A percentile compares a stretch with the other conserved stretches of the same genome.
Conservation (phyloP, 2,329 filamentous ascomycete species). For the Graphiopsis chlorocephala region DNA sequence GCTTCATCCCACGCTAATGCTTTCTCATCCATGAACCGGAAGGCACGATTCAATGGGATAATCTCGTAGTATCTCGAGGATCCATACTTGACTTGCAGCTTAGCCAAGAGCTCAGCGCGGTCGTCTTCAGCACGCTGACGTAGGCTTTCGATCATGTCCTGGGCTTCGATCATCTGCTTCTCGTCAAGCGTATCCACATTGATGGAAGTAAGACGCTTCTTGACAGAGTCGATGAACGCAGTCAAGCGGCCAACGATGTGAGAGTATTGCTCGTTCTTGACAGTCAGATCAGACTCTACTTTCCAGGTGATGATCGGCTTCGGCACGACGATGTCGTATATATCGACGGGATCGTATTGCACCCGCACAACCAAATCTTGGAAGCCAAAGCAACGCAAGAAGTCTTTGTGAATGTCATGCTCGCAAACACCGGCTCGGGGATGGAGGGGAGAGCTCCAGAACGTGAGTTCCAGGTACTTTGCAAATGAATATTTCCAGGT, state of each 20-base stretch:
- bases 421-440: slow-evolving; percentile 73
- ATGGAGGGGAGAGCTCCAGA: slow-evolving; percentile 85
- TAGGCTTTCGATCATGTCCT: slow-evolving; percentile 74
- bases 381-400: slow-evolving; percentile 88
- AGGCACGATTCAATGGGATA: slow-evolving; percentile 84
- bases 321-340: slow-evolving; percentile 92
- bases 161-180: slow-evolving; percentile 80
- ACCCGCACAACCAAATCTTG: slow-evolving; percentile 82
- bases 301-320: slow-evolving; percentile 93
- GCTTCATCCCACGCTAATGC: slow-evolving; percentile 89
- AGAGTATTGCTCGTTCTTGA: slow-evolving; percentile 88
- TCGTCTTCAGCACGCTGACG: slow-evolving; percentile 81
- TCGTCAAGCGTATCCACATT: slow-evolving; percentile 86
- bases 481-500: slow-evolving; percentile 99
- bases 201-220: slow-evolving; percentile 78
- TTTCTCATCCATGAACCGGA: slow-evolving; percentile 88
- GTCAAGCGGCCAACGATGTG: slow-evolving; percentile 79
- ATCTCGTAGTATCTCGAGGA: slow-evolving; percentile 95
- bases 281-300: slow-evolving; percentile 84
- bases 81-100: slow-evolving; percentile 87
- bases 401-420: slow-evolving; percentile 89
- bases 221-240: slow-evolving; percentile 85
- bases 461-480: slow-evolving; percentile 95
- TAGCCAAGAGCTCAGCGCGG: slow-evolving; percentile 67
- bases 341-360: slow-evolving; percentile 87